These are phyloP conservation scores for Schizonepeta tenuifolia DNA, from an alignment of 257 asterid species.

Conservation along the genomic window DNA sequence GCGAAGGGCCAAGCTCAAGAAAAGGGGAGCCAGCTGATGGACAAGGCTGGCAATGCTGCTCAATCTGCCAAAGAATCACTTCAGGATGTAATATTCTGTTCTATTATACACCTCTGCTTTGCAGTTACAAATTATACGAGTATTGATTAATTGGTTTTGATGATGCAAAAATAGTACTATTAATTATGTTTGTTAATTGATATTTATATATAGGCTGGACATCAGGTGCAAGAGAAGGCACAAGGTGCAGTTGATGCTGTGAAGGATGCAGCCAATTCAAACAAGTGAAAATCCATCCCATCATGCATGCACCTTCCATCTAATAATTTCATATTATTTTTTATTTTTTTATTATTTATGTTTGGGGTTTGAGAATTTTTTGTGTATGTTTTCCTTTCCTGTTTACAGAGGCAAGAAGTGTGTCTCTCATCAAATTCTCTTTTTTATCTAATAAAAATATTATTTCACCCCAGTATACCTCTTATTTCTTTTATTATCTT, in stretches of 20 bases:
- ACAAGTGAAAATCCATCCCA: conserved; percentile 36
- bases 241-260: conserved; percentile 51
- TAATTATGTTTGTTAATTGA: background rate
- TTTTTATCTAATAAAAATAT: conserved; percentile 3
- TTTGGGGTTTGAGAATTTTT: background rate
- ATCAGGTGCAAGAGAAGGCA: conserved; percentile 47
- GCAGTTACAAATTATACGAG: background rate
- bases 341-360: background rate
- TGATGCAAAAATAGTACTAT: background rate
- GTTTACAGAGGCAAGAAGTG: conserved; percentile 2
- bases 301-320: background rate
- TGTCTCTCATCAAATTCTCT: background rate
- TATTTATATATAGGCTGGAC: conserved; percentile 52
- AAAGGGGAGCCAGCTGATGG: conserved; percentile 59
- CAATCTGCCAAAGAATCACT: conserved; percentile 59
- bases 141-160: too few species aligned
- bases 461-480: background rate
- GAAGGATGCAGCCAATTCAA: conserved; percentile 52
- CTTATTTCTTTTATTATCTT: background rate
- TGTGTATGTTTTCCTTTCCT: background rate
- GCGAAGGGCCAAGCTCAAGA: conserved; percentile 67
- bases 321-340: background rate
- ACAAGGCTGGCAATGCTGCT: conserved; percentile 57
- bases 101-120: too few species aligned
- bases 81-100: conserved; percentile 39